These are phyloP conservation scores for Euphorbia lathyris DNA, from an alignment of 345 rosid species.

Conservation along the genomic window DNA sequence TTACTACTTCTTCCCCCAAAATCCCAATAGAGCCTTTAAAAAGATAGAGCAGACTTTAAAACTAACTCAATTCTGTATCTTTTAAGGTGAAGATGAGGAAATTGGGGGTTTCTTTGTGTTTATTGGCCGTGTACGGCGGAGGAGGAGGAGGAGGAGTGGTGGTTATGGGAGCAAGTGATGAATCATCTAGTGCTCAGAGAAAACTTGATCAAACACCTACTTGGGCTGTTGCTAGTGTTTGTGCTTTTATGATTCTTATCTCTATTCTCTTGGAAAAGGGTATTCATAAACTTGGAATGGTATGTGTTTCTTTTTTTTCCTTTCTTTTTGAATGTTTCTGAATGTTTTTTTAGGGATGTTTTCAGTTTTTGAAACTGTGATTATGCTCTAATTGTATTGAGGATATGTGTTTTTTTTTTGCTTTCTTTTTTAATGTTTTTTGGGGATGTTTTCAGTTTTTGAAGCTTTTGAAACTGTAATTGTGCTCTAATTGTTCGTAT, in stretches of 20 bases:
- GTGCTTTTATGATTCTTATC: conserved; percentile 70
- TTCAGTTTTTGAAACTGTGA: no score
- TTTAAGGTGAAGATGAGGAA: conserved; percentile 8
- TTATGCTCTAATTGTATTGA: no score
- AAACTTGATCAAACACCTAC: conserved; percentile 84
- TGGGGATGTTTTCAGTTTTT: no score
- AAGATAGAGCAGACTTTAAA: neutral
- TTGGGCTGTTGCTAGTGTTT: conserved; percentile 88
- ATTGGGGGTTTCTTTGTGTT: neutral
- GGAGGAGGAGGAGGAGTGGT: neutral
- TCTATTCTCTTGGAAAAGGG: conserved; percentile 65
- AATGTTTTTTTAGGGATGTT: no score
- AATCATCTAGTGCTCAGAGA: conserved; percentile 21
- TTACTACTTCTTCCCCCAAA: neutral
- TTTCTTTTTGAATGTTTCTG: no score
- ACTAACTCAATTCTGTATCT: neutral
- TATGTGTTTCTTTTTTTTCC: conserved; percentile 32
- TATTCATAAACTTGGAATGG: conserved; percentile 74
- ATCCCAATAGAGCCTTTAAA: neutral
- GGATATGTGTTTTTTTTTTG: no score
- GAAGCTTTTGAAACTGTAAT: no score
- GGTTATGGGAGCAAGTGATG: conserved; percentile 15
- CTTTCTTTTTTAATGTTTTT: no score
- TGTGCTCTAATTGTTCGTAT: no score
- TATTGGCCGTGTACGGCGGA: conserved; percentile 9